These are phyloP conservation scores for Rosa hybrid DNA, from an alignment of 331 rosid genomes.

Conservation along the genomic window DNA sequence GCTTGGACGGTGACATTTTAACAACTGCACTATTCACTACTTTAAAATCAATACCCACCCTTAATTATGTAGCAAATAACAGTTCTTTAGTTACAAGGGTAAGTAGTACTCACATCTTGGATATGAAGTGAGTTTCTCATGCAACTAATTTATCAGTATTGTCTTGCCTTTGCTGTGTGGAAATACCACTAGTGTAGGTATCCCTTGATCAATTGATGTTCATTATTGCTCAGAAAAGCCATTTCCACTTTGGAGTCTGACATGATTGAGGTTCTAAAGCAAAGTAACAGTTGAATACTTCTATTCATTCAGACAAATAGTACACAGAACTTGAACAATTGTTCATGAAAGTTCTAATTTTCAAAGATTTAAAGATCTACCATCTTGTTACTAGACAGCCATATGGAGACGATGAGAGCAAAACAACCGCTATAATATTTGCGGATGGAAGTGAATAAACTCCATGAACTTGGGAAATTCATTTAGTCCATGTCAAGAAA, in stretches of 20 bases:
- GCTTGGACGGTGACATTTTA: no score
- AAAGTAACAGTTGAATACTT: constrained; percentile 27
- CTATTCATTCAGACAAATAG: constrained; percentile 35
- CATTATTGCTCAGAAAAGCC: background rate
- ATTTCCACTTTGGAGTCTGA: background rate
- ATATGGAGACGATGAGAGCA: background rate
- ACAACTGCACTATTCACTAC: no score
- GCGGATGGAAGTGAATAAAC: constrained; percentile 41
- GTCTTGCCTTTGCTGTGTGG: background rate
- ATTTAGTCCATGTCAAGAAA: constrained; percentile 87
- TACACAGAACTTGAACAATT: constrained; percentile 39
- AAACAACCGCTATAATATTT: constrained; percentile 70
- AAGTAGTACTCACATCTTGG: no score
- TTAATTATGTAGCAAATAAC: no score
- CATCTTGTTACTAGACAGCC: constrained; percentile 16
- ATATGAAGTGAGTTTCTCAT: no score
- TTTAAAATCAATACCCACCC: no score
- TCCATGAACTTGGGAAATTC: background rate
- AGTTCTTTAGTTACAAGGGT: no score
- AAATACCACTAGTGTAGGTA: no score
- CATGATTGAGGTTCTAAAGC: constrained; percentile 9
- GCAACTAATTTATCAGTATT: background rate
- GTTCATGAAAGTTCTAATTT: constrained; percentile 31
- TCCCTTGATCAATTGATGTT: background rate
- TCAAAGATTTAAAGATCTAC: constrained; percentile 12